Evolutionary conservation across 768 basidiomycete genomes (phyloP).

Genomic region (Tephrocybe sp.): DNA sequence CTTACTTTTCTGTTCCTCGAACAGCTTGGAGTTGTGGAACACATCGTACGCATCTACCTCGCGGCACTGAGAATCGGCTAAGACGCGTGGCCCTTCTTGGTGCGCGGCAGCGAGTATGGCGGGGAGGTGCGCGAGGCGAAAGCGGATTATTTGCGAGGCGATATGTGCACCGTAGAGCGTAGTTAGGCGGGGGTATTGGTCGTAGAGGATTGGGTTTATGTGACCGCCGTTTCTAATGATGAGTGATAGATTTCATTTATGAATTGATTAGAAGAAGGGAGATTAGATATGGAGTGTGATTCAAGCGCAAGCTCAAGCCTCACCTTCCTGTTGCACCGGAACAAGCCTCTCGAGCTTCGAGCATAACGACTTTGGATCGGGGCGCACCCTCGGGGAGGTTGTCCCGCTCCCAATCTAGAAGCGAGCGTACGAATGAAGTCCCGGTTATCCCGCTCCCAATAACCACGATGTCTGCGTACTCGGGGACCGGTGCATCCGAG

Average conservation of each 20-base stretch:
- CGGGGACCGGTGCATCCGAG: constrained; percentile 28
- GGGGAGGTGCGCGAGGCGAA: constrained; percentile 56
- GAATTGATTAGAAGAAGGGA: no score
- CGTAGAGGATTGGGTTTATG: constrained; percentile 56
- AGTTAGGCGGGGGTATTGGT: constrained; percentile 51
- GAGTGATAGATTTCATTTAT: background rate
- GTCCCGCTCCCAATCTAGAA: constrained; percentile 36
- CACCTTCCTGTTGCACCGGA: constrained; percentile 74
- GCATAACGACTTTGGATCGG: constrained; percentile 51
- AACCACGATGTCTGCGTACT: constrained; percentile 63
- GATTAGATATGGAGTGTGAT: no score
- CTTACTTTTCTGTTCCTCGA: constrained; percentile 38
- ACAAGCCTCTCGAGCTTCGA: constrained; percentile 79
- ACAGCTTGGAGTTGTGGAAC: constrained; percentile 41
- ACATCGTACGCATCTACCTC: constrained; percentile 59
- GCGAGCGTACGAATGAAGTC: constrained; percentile 51
- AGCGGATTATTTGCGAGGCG: constrained; percentile 55
- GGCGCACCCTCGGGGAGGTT: no score
- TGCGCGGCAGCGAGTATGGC: constrained; percentile 46
- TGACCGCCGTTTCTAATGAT: constrained; percentile 65
- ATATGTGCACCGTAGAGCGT: constrained; percentile 38
- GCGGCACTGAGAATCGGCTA: constrained; percentile 51
- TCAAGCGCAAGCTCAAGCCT: no score
- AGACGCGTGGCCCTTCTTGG: constrained; percentile 45
- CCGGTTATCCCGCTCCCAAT: constrained; percentile 82